Evolutionary conservation across 148 eudicot genomes (phyloP).

Genomic region (Rhododendron kiyosumense): DNA sequence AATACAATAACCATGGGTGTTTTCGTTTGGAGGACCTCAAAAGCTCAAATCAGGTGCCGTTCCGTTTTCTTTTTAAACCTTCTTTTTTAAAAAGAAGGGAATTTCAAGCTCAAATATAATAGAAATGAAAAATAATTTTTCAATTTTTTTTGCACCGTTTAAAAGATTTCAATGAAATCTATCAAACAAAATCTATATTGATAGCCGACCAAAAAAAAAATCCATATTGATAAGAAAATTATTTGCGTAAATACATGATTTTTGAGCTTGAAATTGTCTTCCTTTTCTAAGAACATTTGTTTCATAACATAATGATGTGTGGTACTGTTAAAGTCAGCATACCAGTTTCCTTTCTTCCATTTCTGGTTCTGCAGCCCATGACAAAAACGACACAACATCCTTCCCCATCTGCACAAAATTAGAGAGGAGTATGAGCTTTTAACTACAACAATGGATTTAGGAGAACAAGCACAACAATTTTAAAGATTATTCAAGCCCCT

Average conservation of each 20-base stretch:
- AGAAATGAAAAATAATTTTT: no score
- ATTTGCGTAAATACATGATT: no score
- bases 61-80: no score
- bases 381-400: conserved; percentile 75
- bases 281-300: no score
- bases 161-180: no score
- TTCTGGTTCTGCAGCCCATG: conserved; percentile 93
- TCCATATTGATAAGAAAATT: no score
- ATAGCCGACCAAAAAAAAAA: no score
- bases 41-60: not conserved
- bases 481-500: not conserved
- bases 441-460: not conserved
- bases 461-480: not conserved
- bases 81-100: no score
- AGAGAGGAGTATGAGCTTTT: not conserved
- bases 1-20: not conserved
- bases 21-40: not conserved
- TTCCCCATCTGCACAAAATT: conserved; percentile 78
- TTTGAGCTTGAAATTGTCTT: no score
- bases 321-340: not conserved
- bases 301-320: not conserved
- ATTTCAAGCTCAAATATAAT: no score
- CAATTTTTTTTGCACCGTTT: no score
- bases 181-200: no score
- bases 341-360: conserved; percentile 96